Percentiles rank a stretch among this genome's conserved stretches.
Conservation (phyloP, 2,329 filamentous ascomycete species). For the Nakataea oryzae region DNA sequence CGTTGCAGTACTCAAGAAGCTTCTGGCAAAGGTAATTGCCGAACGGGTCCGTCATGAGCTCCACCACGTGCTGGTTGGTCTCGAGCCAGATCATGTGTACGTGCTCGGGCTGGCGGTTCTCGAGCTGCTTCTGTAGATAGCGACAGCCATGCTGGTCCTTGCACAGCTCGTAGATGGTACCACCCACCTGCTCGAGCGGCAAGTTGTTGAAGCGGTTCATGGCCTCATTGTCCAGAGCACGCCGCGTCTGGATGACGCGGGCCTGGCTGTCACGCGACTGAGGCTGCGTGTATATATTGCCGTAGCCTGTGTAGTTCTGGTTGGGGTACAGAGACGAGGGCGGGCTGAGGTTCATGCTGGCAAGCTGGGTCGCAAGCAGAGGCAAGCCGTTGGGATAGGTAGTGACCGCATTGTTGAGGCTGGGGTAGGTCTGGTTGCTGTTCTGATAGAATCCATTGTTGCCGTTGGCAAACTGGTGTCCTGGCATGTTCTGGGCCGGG, state of each 20-base stretch:
- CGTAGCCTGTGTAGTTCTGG: constrained; percentile 49
- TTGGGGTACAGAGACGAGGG: constrained; percentile 38
- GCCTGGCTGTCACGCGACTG: constrained; percentile 65
- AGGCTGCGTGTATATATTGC: constrained; percentile 35
- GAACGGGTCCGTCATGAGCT: constrained; percentile 98
- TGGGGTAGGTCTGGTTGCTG: constrained; percentile 19
- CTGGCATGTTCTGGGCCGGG: constrained; percentile 8
- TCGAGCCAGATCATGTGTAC: constrained; percentile 91
- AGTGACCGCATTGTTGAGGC: constrained; percentile 18
- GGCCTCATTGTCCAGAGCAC: constrained; percentile 62
- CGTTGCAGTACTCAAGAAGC: constrained; percentile 86
- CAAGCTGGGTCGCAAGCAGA: constrained; percentile 59
- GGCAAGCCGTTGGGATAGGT: constrained; percentile 36
- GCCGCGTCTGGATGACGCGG: constrained; percentile 65
- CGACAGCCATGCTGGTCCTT: constrained; percentile 98
- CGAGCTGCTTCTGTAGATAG: constrained; percentile 93
- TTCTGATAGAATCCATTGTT: constrained; percentile 20
- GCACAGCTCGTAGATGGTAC: constrained; percentile 81
- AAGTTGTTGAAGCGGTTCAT: constrained; percentile 78
- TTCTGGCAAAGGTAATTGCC: constrained; percentile 99
- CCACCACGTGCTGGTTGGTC: constrained; percentile 86
- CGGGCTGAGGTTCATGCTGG: constrained; percentile 48
- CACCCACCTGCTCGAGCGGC: constrained; percentile 67
- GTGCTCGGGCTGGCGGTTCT: constrained; percentile 74
- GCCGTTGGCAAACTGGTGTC: constrained; percentile 12